Evolutionary conservation across 805 yeast genomes (phyloP), one percentile per base, ranked within the genome.

Genomic region (Groenewaldozyma salmanticensis): DNA sequence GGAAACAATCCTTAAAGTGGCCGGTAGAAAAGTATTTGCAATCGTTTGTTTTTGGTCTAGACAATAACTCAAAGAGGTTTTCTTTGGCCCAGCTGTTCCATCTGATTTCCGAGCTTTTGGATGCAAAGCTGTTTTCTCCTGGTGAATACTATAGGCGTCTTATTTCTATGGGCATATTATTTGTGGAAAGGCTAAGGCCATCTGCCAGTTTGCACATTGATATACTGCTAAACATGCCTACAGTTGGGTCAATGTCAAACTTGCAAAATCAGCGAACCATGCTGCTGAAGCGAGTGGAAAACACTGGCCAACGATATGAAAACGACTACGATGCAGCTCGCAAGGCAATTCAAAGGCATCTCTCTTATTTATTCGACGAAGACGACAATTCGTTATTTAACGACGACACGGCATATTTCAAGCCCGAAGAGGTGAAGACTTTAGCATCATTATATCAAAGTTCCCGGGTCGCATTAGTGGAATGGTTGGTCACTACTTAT

Each of bases 101-200:
- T n/a, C 58, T 78, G 24, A 65, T 80, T 15, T 66, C 69, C 40
- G 79, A 74, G 54, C 57, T 79, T 3, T 48, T 61, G 5, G 71
- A 68, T 33, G 49, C 68, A 40, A 71, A 70, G 35, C 57, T 81
- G 19, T 67, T 81, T 19, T 60, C 74, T 2, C 65, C 78, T 13
- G 75, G 81, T 1, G 71, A 81, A 1, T 90, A 90, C 53, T 67
- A 88, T 43, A 66, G 96, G 52, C 75, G 79, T 50, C 64, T 88
- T 29, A 87, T 90, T 35, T 85, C 96, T 6, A 78, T 92, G 1
- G 98, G 96, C 3, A 67, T 86, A 1, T 74, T 88, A 35, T 85
- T 82, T 58, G 59, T 76, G 9, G 62, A 67, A 2, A 68, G 74
- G 5, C 72, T 75, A 4, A 33, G 36, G 15, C 27, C 35, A 5